Base-by-base conservation (phyloP, 768 basidiomycete genomes). In the Tulasnella calospora region DNA sequence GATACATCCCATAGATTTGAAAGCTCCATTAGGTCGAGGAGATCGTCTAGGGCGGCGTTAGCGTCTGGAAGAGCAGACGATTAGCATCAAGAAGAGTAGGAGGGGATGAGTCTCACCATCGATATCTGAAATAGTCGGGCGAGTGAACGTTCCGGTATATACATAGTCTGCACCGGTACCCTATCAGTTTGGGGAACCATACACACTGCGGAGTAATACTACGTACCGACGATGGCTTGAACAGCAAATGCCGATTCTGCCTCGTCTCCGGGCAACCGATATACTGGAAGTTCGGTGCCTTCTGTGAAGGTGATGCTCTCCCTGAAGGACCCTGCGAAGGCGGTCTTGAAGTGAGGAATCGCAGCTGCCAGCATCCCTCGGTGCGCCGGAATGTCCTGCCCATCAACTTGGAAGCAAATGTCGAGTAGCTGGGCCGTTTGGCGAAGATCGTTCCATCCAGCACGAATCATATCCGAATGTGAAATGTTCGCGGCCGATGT, bases 341-440 rank as follows among this genome's bases (percentile, higher is more conserved):
- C 46, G 41, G 33, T 51, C 51, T 13, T 30, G 44, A 74, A 74
- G 33, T 74, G 73, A 47, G 38, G 33, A 0, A 74, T 30, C 21
- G 41, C 44, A 15, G 75, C 75, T 4, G 75, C 75, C 17, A 76
- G 30, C 27, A 61, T 57, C n/a, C 51, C 51, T 67, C 75, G 30
- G 51, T 76, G 75, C 35, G 75, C 75, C 33, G 17, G 46, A 57
- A 46, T 76, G 17, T 46, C 35, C 36, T 30, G 30, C 10, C 38
- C 67, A 2, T 40, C 33, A 21, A 70, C n/a, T 4, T 36, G 3
- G 55, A 76, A 70, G 19, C 57, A 51, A 33, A 76, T 76, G 55
- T 76, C 75, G 41, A 57, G 27, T 41, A 76, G 30, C 27, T 41
- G 40, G 33, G 30, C 75, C 2, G 19, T n/a, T 30, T 44, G 13